phyloP scores from a whole-genome alignment of 176 grass and related monocot genomes.

The Guadua angustifolia region DNA sequence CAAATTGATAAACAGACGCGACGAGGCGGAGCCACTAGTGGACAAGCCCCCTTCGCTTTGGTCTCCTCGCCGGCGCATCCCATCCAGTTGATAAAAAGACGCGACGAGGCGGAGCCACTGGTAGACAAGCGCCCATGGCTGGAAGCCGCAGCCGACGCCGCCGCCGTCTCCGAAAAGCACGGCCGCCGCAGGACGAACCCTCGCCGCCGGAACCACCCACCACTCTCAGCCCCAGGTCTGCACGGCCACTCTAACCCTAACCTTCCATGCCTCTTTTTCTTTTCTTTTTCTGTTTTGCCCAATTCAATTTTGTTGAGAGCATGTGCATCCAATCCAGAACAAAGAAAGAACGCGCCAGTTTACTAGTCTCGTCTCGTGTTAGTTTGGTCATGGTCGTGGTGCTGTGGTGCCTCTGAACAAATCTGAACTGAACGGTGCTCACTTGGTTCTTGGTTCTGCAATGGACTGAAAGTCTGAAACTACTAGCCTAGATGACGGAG shows the following conservation, averaged over 20 bases:
- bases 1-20: not conserved
- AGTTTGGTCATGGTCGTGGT: too few relatives aligned
- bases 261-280: not conserved
- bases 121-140: constrained; percentile 3
- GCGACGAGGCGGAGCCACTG: not conserved
- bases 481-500: too few relatives aligned
- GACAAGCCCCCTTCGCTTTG: not conserved
- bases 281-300: too few relatives aligned
- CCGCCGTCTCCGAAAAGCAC: not conserved
- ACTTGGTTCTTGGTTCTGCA: too few relatives aligned
- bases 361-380: too few relatives aligned
- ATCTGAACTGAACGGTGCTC: too few relatives aligned
- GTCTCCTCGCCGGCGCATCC: not conserved
- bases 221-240: not conserved
- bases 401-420: too few relatives aligned
- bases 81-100: not conserved
- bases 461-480: too few relatives aligned
- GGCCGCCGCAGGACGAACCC: not conserved
- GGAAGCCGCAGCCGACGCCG: not conserved
- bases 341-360: too few relatives aligned
- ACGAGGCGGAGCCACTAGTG: too few relatives aligned
- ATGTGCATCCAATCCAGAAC: not conserved
- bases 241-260: not conserved
- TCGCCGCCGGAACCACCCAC: not conserved
- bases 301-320: not conserved